These are phyloP conservation scores for Ogataea dorogensis DNA, from an alignment of 805 yeast species.

Conservation along the genomic window DNA sequence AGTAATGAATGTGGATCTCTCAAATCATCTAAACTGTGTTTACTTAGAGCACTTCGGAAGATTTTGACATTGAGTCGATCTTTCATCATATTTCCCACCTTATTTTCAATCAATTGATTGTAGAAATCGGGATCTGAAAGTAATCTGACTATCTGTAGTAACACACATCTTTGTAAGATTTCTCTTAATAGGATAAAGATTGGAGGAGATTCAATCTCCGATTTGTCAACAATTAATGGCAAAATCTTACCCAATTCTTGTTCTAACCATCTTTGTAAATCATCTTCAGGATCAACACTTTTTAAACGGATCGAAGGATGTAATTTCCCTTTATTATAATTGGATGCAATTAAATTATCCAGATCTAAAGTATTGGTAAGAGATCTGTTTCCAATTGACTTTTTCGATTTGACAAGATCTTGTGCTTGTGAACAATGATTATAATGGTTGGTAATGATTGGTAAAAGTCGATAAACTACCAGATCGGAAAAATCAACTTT, in stretches of 20 bases:
- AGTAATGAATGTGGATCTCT: conserved; percentile 21
- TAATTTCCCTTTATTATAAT: conserved; percentile 49
- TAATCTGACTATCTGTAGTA: conserved; percentile 50
- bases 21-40: conserved; percentile 45
- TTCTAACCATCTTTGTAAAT: conserved; percentile 52
- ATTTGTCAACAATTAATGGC: conserved; percentile 47
- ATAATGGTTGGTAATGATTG: conserved; percentile 66
- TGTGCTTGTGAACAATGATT: conserved; percentile 46
- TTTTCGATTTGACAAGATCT: conserved; percentile 33
- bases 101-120: conserved; percentile 60
- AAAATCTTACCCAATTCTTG: conserved; percentile 41
- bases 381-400: conserved; percentile 19
- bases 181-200: conserved; percentile 57
- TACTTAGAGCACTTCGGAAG: conserved; percentile 65
- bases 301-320: conserved; percentile 55
- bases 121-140: conserved; percentile 73
- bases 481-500: conserved; percentile 54
- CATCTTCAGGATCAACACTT: conserved; percentile 35
- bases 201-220: conserved; percentile 47
- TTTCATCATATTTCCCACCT: conserved; percentile 61
- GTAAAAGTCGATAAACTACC: conserved; percentile 57
- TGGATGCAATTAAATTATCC: conserved; percentile 41
- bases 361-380: conserved; percentile 34
- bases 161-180: conserved; percentile 55
- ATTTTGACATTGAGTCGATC: conserved; percentile 74